A percentile compares a stretch with the other conserved stretches of the same genome.
Evolutionary conservation across 1,139 yeast species (phyloP).

Genomic region (Nadsonia commutata): DNA sequence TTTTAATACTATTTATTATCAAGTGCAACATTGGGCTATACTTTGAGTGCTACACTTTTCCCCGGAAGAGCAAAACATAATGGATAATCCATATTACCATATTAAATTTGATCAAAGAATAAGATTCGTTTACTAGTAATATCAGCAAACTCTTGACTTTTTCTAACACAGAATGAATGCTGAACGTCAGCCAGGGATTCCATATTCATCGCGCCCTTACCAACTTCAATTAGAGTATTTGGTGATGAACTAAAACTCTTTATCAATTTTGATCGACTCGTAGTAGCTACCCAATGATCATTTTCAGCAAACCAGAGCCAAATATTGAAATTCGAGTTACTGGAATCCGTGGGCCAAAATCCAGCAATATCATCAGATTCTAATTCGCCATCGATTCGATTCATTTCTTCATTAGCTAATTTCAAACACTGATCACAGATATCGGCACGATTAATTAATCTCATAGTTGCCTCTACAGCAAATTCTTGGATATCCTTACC

Average conservation of each 20-base stretch:
- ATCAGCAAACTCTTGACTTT: neutral
- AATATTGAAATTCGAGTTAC: constrained; percentile 17
- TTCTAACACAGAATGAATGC: neutral
- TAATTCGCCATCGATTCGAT: constrained; percentile 23
- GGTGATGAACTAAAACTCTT: constrained; percentile 3
- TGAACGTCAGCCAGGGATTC: neutral
- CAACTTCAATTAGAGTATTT: neutral
- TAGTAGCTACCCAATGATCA: constrained; percentile 50
- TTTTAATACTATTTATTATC: neutral
- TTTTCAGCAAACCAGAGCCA: constrained; percentile 43
- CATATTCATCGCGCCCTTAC: neutral
- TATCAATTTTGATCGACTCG: constrained; percentile 31
- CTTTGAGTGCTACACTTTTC: too few species aligned
- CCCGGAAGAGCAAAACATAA: too few species aligned
- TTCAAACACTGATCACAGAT: constrained; percentile 37
- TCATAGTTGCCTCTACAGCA: constrained; percentile 30
- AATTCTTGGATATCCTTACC: constrained; percentile 20
- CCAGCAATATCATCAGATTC: constrained; percentile 32
- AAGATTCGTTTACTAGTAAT: neutral
- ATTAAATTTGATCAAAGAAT: neutral
- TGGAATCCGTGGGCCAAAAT: constrained; percentile 28
- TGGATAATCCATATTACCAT: too few species aligned
- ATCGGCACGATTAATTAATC: constrained; percentile 27
- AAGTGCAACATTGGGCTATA: too few species aligned
- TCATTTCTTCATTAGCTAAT: constrained; percentile 46